phyloP scores from a whole-genome alignment of 768 basidiomycete species.

The Harrya chromipes region DNA sequence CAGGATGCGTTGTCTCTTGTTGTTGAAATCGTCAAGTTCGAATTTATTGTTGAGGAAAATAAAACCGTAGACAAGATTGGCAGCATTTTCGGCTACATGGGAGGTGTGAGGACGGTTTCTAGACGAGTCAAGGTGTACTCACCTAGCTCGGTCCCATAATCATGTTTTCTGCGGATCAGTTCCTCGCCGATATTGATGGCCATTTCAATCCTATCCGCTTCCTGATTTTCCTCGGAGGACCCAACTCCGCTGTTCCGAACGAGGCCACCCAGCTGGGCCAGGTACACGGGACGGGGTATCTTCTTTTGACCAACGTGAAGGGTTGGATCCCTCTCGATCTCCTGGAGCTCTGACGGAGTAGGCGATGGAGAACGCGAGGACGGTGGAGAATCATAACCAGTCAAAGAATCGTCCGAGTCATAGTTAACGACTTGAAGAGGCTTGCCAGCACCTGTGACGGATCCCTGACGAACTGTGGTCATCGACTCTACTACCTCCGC shows the following conservation, averaged over 20 bases:
- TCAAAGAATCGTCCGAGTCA: constrained; percentile 81
- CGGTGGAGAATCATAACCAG: constrained; percentile 68
- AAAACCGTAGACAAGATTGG: constrained; percentile 71
- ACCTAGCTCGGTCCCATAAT: constrained; percentile 90
- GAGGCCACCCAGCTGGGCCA: constrained; percentile 77
- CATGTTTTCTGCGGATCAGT: constrained; percentile 78
- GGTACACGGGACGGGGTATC: constrained; percentile 81
- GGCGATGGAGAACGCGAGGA: constrained; percentile 78
- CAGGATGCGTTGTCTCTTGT: constrained; percentile 70
- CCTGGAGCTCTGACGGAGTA: constrained; percentile 74
- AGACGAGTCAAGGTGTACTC: background rate
- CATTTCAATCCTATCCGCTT: constrained; percentile 77
- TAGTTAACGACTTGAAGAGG: constrained; percentile 34
- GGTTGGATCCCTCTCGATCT: constrained; percentile 84
- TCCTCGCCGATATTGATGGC: constrained; percentile 77
- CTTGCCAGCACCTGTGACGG: background rate
- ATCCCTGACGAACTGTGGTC: constrained; percentile 1
- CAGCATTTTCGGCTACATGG: constrained; percentile 82
- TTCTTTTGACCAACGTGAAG: constrained; percentile 68
- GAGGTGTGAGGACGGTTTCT: constrained; percentile 1
- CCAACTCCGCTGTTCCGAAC: constrained; percentile 58
- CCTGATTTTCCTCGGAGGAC: constrained; percentile 54
- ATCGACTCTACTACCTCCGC: constrained; percentile 6
- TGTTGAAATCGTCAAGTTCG: constrained; percentile 76
- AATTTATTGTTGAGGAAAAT: constrained; percentile 79